A percentile compares a stretch with the other conserved stretches of the same genome.
phyloP scores from a whole-genome alignment of 768 basidiomycete species.

The Mycena olivaceomarginata region DNA sequence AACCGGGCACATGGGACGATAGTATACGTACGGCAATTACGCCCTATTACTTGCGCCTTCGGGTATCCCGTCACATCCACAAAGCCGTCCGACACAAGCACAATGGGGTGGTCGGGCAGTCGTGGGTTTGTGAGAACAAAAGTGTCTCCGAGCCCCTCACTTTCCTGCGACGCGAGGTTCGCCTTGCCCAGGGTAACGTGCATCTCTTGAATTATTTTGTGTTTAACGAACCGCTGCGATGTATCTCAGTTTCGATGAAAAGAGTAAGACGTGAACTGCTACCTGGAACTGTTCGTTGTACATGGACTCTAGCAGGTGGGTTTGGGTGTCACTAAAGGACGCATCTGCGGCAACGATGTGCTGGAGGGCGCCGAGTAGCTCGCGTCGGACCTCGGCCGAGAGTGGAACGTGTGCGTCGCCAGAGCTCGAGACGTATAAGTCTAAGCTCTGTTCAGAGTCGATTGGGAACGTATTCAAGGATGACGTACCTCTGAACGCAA shows the following conservation, averaged over 20 bases:
- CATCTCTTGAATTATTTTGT: constrained; percentile 43
- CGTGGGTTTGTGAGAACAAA: constrained; percentile 45
- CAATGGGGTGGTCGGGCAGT: constrained; percentile 43
- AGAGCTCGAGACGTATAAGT: constrained; percentile 32
- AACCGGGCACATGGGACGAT: background rate
- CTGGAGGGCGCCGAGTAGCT: constrained; percentile 35
- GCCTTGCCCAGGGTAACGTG: constrained; percentile 41
- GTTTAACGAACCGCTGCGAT: constrained; percentile 40
- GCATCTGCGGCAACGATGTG: constrained; percentile 30
- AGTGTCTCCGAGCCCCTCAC: constrained; percentile 41
- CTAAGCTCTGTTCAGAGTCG: background rate
- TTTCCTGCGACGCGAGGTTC: constrained; percentile 34
- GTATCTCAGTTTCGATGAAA: background rate
- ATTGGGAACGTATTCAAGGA: background rate
- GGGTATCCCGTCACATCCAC: constrained; percentile 42
- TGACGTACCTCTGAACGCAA: constrained; percentile 34
- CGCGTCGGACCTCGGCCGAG: constrained; percentile 30
- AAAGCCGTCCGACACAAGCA: constrained; percentile 43
- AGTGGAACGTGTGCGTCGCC: constrained; percentile 11
- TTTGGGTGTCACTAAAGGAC: constrained; percentile 24
- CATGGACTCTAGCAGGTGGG: constrained; percentile 35
- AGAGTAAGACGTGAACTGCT: background rate
- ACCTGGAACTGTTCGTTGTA: constrained; percentile 43
- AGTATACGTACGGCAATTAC: constrained; percentile 40
- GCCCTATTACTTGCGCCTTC: constrained; percentile 34